Evolutionary conservation across 331 rosid genomes (phyloP).

Genomic region (Acacia pycnantha): DNA sequence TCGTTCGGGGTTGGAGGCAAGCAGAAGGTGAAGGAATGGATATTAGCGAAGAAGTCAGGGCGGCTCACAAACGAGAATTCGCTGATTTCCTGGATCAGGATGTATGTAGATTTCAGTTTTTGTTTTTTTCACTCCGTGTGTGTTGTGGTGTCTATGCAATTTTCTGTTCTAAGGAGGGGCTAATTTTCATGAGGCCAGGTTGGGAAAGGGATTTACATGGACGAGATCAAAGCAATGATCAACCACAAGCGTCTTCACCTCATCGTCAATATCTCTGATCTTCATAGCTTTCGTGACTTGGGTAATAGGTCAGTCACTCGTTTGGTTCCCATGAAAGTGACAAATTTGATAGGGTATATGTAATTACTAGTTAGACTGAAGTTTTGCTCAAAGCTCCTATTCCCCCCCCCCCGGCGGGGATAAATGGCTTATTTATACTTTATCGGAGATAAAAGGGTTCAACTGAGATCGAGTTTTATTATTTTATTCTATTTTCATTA

Average conservation of each 20-base stretch:
- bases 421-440: neutral
- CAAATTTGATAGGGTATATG: neutral
- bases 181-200: slow-evolving; percentile 35
- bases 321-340: neutral
- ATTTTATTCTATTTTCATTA: neutral
- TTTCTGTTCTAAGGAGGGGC: neutral
- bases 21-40: slow-evolving; percentile 55
- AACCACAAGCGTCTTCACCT: slow-evolving; percentile 89
- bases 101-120: slow-evolving; percentile 31
- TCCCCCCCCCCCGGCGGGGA: too few species aligned
- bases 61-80: slow-evolving; percentile 92
- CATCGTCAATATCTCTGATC: slow-evolving; percentile 89
- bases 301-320: slow-evolving; percentile 62
- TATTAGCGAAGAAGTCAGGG: slow-evolving; percentile 81
- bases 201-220: slow-evolving; percentile 65
- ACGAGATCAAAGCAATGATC: slow-evolving; percentile 78
- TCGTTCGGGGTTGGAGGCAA: neutral
- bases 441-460: neutral
- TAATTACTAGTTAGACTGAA: neutral
- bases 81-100: slow-evolving; percentile 82
- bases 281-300: slow-evolving; percentile 77
- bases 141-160: neutral
- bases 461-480: neutral
- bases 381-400: neutral
- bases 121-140: neutral